Base-by-base conservation (phyloP, 2,329 filamentous ascomycete species). In the Aspergillus neotritici region DNA sequence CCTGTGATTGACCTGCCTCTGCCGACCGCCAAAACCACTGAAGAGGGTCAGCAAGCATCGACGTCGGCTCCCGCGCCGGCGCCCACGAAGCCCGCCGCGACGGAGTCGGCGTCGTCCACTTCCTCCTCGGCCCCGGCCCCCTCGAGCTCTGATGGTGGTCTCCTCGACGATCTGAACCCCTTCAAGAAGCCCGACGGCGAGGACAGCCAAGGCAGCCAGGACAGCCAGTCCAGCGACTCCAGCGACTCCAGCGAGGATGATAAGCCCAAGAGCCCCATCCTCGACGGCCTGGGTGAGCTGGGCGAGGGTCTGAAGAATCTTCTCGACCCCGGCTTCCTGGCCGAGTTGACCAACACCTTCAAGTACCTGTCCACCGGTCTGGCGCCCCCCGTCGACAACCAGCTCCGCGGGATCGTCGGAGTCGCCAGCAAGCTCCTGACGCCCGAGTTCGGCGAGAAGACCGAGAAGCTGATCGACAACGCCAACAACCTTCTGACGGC, bases 311-410 rank as follows among this genome's bases (percentile, higher is more conserved):
- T 53, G 4, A 17, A 30, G 4, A 40, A 41, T 41, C 42, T 58
- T 21, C 46, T 57, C 4, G 38, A 53, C 42, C 54, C 55, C n/a
- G 39, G 40, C 40, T 40, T 58, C 33, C 38, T 58, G 21, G 43
- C 31, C n/a, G 38, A 54, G 17, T 14, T 58, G 15, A 45, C 46
- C 13, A 25, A 50, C n/a, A 57, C 49, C 31, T 57, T 58, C 49
- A 49, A 56, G 36, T 58, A 53, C 41, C 46, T 58, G 13, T 56
- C 51, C 4, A 57, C 54, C n/a, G 13, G 37, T 29, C 37, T 58
- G 45, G 55, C 55, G 28, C 55, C 55, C 6, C 55, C 55, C 0
- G 55, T 58, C 4, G 54, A 58, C 37, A 53, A 36, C 44, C 49
- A 57, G 25, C 43, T 58, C 13, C 54, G 51, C n/a, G 37, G 36